These are phyloP conservation scores for Diaporthe amygdali DNA, from an alignment of 2,329 filamentous ascomycete genomes.

Conservation along the genomic window DNA sequence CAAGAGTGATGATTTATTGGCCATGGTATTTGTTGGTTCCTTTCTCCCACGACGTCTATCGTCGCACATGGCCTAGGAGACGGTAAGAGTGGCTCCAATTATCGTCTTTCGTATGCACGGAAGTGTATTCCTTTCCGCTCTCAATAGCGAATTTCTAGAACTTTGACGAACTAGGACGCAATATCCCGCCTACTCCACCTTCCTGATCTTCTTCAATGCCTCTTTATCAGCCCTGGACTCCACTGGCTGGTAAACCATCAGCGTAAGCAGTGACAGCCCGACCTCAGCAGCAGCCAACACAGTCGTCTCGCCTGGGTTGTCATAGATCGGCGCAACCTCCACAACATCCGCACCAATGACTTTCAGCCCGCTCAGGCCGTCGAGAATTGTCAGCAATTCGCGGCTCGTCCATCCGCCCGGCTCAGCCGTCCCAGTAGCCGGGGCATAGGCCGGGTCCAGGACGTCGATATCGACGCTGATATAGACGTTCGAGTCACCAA, in stretches of 20 bases:
- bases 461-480: slow-evolving; percentile 83
- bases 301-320: slow-evolving; percentile 75
- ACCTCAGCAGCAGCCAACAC: slow-evolving; percentile 25
- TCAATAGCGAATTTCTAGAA: not conserved
- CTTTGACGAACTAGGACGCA: too few relatives aligned
- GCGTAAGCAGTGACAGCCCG: slow-evolving; percentile 26
- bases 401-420: slow-evolving; percentile 82
- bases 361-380: slow-evolving; percentile 73
- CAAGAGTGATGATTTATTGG: not conserved
- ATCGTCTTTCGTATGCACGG: too few relatives aligned
- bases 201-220: not conserved
- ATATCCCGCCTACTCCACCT: not conserved
- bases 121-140: too few relatives aligned
- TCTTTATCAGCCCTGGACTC: slow-evolving; percentile 19
- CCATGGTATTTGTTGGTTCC: too few relatives aligned
- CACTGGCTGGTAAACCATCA: slow-evolving; percentile 30
- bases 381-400: slow-evolving; percentile 75
- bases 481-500: slow-evolving; percentile 63
- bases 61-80: not conserved
- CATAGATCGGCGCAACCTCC: slow-evolving; percentile 79
- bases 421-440: slow-evolving; percentile 77
- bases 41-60: too few relatives aligned
- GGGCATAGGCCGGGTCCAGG: slow-evolving; percentile 69
- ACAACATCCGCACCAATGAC: slow-evolving; percentile 81
- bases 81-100: too few relatives aligned